Base-by-base conservation (phyloP, 2,329 filamentous ascomycete species). In the Aspergillus udagawae region DNA sequence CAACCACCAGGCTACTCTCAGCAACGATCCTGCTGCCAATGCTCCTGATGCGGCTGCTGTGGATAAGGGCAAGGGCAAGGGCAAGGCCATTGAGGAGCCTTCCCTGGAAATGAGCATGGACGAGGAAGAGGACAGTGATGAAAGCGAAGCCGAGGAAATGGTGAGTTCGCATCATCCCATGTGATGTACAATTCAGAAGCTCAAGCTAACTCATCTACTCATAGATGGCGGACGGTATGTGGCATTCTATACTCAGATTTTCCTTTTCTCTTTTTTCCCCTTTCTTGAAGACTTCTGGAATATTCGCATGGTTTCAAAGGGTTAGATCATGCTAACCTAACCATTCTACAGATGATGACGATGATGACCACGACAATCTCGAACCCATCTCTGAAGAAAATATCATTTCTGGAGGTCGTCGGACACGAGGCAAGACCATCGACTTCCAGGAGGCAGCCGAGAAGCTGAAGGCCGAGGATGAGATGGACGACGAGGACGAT, bases 301-400 rank as follows among this genome's bases (percentile, higher is more conserved):
- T 5, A 7, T 23, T 38, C 28, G 20, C 14, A 28, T 44, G 12
- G 25, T 23, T 20, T 45, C 23, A 49, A 41, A 38, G 38, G 56
- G 49, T 45, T 14, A 20, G 67, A 74, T 65, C 57, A 62, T 55
- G 48, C 56, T 62, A 55, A 62, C 29, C 48, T 63, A 55, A 63
- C 32, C 48, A 59, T 61, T 55, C 23, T 55, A 49, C 56, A 67
- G 70, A 74, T 77, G 83, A 79, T 56, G 87, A 88, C 66, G 89
- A 90, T 53, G 88, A 89, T 48, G 91, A 92, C 55, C 80, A 70
- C 20, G 83, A 91, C 70, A 89, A 90, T 75, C 85, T 96, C 82
- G 90, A 95, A 73, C 92, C 93, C 78, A 97, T 99, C 74, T 91
- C 96, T 73, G 80, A 85, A 56, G 84, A 85, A 74, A 97, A 97